phyloP scores from a whole-genome alignment of 306 rosid species.

The Citrullus amarus region DNA sequence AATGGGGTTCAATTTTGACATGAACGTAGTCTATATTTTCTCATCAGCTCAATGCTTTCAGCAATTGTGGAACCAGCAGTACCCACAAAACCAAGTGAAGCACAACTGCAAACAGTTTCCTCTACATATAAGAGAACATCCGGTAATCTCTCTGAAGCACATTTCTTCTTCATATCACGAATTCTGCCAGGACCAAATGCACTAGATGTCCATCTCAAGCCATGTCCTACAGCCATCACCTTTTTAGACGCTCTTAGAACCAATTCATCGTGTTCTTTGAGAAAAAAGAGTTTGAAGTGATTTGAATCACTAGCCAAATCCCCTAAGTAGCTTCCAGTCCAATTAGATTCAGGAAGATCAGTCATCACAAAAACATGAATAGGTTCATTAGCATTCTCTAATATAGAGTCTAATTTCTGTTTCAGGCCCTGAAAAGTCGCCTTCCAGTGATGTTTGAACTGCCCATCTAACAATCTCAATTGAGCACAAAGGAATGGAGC shows the following conservation, averaged over 20 bases:
- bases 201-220: constrained; percentile 25
- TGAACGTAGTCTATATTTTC: constrained; percentile 37
- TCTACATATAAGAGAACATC: constrained; percentile 64
- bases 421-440: constrained; percentile 48
- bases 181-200: constrained; percentile 16
- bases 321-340: constrained; percentile 66
- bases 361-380: constrained; percentile 70
- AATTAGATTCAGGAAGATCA: constrained; percentile 66
- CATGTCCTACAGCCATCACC: constrained; percentile 40
- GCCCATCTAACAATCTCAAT: constrained; percentile 80
- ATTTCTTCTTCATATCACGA: constrained; percentile 27
- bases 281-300: constrained; percentile 41
- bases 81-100: constrained; percentile 81
- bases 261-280: constrained; percentile 40
- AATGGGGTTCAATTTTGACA: background rate
- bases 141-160: constrained; percentile 33
- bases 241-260: constrained; percentile 33
- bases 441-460: constrained; percentile 79
- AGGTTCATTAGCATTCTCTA: constrained; percentile 31
- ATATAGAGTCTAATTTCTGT: constrained; percentile 42
- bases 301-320: constrained; percentile 36
- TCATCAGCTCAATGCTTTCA: constrained; percentile 60
- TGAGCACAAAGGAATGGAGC: constrained; percentile 79
- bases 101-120: constrained; percentile 72
- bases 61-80: constrained; percentile 84